A percentile compares a stretch with the other conserved stretches of the same genome.
phyloP scores from a whole-genome alignment of 2,329 filamentous ascomycete genomes.

The Clonostachys rhizophaga region DNA sequence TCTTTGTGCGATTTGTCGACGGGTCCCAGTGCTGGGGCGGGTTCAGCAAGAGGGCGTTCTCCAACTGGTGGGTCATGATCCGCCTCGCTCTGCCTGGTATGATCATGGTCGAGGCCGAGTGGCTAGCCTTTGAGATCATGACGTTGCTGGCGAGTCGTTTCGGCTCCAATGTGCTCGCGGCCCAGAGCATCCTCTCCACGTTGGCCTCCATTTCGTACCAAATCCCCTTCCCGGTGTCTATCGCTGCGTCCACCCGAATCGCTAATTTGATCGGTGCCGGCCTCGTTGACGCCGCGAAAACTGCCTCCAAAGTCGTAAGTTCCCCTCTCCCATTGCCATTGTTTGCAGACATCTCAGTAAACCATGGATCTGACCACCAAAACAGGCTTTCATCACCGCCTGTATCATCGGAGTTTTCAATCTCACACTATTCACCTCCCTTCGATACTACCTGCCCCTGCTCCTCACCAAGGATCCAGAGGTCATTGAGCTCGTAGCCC shows the following conservation, averaged over 20 bases:
- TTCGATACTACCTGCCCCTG: conserved; percentile 70
- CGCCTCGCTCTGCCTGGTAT: conserved; percentile 83
- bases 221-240: conserved; percentile 86
- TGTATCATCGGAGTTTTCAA: conserved; percentile 75
- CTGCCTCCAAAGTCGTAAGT: conserved; percentile 69
- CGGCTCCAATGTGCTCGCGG: conserved; percentile 74
- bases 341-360: no score
- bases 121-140: conserved; percentile 86
- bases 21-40: conserved; percentile 82
- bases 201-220: conserved; percentile 80
- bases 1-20: conserved; percentile 71
- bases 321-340: conserved; percentile 1
- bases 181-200: conserved; percentile 80
- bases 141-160: conserved; percentile 80
- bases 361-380: background rate
- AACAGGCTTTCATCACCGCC: conserved; percentile 40
- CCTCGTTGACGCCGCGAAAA: conserved; percentile 74
- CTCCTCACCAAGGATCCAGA: conserved; percentile 73
- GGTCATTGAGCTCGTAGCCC: conserved; percentile 64
- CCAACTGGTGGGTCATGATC: conserved; percentile 80
- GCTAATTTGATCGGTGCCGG: conserved; percentile 90
- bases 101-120: conserved; percentile 92
- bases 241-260: conserved; percentile 82
- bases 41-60: conserved; percentile 63
- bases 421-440: conserved; percentile 59